phyloP scores from a whole-genome alignment of 2,329 filamentous ascomycete genomes.

The Colletotrichum eleusines region DNA sequence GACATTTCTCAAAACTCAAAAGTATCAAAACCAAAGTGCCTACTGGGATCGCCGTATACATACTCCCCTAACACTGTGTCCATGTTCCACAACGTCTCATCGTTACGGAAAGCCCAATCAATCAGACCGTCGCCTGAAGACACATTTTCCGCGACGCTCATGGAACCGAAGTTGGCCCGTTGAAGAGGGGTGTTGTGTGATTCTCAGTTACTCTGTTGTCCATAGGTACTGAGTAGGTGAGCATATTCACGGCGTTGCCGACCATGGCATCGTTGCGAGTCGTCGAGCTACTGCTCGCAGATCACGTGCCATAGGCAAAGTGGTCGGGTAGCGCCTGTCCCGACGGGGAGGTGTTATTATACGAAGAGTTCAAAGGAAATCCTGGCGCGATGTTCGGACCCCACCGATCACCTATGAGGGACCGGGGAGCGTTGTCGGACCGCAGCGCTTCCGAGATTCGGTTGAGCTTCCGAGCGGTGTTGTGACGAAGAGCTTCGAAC shows the following conservation, averaged over 20 bases:
- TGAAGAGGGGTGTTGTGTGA: not conserved
- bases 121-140: conserved; percentile 19
- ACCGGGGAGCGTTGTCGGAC: not conserved
- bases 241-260: not conserved
- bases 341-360: not conserved
- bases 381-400: not conserved
- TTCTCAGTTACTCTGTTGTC: not conserved
- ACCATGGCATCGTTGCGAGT: not conserved
- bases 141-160: not conserved
- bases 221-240: not conserved
- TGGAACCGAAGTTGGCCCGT: not conserved
- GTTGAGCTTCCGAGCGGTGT: conserved; percentile 40
- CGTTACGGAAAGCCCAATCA: conserved; percentile 41
- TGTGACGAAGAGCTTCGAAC: conserved; percentile 46
- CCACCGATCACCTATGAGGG: not conserved
- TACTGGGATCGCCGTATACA: conserved; percentile 39
- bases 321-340: not conserved
- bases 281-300: not conserved
- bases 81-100: conserved; percentile 43
- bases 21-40: conserved; percentile 12
- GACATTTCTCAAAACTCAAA: not conserved
- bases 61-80: conserved; percentile 42
- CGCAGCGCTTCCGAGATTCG: conserved; percentile 16
- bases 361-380: not conserved
- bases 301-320: not conserved